These are phyloP conservation scores for Ogataea sp. DNA, from an alignment of 805 yeast species.

Conservation along the genomic window DNA sequence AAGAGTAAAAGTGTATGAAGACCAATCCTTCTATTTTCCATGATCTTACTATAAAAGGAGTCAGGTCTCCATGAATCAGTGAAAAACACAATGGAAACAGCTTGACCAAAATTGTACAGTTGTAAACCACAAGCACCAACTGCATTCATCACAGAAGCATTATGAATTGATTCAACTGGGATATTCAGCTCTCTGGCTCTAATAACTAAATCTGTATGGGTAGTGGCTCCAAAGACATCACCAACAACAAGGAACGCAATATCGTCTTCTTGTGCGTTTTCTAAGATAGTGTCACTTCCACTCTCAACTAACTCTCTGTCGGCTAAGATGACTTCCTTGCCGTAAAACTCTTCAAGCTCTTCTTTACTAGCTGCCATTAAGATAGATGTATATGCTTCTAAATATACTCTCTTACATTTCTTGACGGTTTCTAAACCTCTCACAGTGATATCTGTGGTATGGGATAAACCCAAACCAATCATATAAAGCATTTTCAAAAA, in stretches of 20 bases:
- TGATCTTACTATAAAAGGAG: constrained; percentile 79
- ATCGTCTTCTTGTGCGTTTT: constrained; percentile 70
- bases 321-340: constrained; percentile 76
- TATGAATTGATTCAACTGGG: constrained; percentile 76
- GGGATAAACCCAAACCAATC: constrained; percentile 86
- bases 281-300: constrained; percentile 77
- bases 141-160: constrained; percentile 97
- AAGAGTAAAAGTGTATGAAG: constrained; percentile 81
- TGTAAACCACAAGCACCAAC: constrained; percentile 98
- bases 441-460: constrained; percentile 86
- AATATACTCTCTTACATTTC: constrained; percentile 80
- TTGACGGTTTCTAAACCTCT: constrained; percentile 84
- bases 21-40: constrained; percentile 87
- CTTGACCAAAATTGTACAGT: constrained; percentile 91
- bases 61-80: constrained; percentile 96
- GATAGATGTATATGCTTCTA: constrained; percentile 93
- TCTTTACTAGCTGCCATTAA: constrained; percentile 84
- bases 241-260: constrained; percentile 95
- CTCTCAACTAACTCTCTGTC: constrained; percentile 92
- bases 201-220: constrained; percentile 89
- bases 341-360: constrained; percentile 76
- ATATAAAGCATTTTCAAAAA: constrained; percentile 63
- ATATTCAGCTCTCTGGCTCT: constrained; percentile 84
- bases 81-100: constrained; percentile 93
- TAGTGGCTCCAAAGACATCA: constrained; percentile 96